Conservation (phyloP, 805 yeast species). For the Ogataea haglerorum region DNA sequence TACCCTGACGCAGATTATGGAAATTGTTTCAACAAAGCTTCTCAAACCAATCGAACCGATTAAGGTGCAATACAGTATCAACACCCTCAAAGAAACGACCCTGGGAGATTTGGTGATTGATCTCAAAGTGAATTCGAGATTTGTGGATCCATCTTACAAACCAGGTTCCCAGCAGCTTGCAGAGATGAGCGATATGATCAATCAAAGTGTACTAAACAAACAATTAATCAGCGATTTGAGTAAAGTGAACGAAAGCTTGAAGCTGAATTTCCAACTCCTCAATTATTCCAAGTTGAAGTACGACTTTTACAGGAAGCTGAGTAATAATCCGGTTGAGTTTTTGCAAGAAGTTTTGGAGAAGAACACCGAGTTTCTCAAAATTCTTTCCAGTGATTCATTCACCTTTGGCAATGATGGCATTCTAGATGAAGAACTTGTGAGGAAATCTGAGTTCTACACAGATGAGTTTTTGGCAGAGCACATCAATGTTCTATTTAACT, state of each 20-base stretch:
- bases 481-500: constrained; percentile 67
- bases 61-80: constrained; percentile 66
- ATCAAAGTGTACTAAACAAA: constrained; percentile 42
- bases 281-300: constrained; percentile 62
- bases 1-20: constrained; percentile 69
- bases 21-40: constrained; percentile 62
- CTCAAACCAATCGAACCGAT: constrained; percentile 78
- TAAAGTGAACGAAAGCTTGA: constrained; percentile 35
- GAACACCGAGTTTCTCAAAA: constrained; percentile 80
- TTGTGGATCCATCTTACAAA: constrained; percentile 38
- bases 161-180: constrained; percentile 34
- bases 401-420: constrained; percentile 32
- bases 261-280: constrained; percentile 49
- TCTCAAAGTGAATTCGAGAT: constrained; percentile 50
- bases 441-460: constrained; percentile 78
- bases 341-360: constrained; percentile 71
- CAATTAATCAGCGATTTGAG: constrained; percentile 38
- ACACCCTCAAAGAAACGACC: constrained; percentile 73
- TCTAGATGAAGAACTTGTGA: constrained; percentile 77
- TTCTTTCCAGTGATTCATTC: constrained; percentile 71
- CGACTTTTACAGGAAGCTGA: constrained; percentile 70
- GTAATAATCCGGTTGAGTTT: constrained; percentile 74
- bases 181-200: constrained; percentile 41
- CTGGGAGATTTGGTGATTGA: constrained; percentile 80
- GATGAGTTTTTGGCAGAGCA: constrained; percentile 78